Evolutionary conservation across 805 yeast species (phyloP).

Genomic region (Metschnikowia proteae): DNA sequence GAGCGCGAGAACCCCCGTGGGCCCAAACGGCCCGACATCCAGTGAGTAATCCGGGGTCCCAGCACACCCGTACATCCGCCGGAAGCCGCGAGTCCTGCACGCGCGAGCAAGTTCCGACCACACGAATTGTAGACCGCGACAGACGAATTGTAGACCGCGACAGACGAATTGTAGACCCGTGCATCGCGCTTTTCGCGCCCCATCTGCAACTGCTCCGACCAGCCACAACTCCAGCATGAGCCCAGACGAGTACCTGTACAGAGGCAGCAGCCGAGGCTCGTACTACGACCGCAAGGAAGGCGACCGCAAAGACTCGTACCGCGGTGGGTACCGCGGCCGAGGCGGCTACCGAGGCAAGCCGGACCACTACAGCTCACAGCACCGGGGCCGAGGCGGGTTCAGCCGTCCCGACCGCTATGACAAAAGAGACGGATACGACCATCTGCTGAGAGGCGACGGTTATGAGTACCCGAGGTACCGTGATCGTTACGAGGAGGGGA

Average conservation of each 20-base stretch:
- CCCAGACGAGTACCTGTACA: constrained; percentile 1
- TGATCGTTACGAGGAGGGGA: neutral
- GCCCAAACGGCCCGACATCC: too few species aligned
- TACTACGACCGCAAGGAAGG: constrained; percentile 4
- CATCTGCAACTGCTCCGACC: neutral
- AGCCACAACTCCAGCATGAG: neutral
- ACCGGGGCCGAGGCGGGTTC: constrained; percentile 18
- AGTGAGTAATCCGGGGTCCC: too few species aligned
- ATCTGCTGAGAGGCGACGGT: neutral
- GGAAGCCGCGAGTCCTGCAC: too few species aligned
- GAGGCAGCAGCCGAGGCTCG: constrained; percentile 9
- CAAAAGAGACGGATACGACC: neutral
- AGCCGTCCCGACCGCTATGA: neutral
- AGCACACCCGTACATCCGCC: too few species aligned
- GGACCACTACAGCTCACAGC: constrained; percentile 10
- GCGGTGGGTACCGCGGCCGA: constrained; percentile 16
- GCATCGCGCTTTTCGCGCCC: neutral
- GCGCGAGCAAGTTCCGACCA: too few species aligned
- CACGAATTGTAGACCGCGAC: too few species aligned
- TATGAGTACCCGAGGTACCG: neutral
- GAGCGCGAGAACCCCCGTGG: too few species aligned
- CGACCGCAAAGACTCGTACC: constrained; percentile 7
- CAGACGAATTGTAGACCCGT: neutral
- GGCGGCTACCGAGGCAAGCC: constrained; percentile 24
- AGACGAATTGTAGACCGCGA: too few species aligned